Evolutionary conservation across 1,284 basidiomycete species (phyloP), one percentile per base, ranked within the genome.

Genomic region (Ustilago lituana): DNA sequence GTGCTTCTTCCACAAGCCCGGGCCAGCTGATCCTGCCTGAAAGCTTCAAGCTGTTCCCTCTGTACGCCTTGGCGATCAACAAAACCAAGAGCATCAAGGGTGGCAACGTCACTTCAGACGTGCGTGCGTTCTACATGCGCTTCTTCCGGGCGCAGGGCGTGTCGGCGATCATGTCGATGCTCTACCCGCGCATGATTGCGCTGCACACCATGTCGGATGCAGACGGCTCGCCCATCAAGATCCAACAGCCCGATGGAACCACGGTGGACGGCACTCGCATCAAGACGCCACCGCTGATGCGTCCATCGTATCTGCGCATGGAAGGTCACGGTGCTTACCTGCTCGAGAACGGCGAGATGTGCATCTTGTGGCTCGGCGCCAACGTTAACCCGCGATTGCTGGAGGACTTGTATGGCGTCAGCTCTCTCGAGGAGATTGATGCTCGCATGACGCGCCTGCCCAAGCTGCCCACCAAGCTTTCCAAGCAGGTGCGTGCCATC

Each of bases 11-110:
- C 0, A 91, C 92, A 0, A 86, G 88, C 19, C 85, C 87, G 0
- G 90, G 91, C 6, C 95, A 97, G 85, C 84, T 98, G 55, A 92
- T 99, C 69, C 88, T 98, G 29, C 96, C 96, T 1, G 96, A 98
- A 83, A 90, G 90, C 1, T 95, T 94, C 86, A 91, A 92, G 82
- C 87, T 91, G 2, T 86, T 98, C 50, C 93, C 94, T 0, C 85
- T 94, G 15, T 95, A 91, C 79, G 87, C 88, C 1, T 85, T 98
- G 6, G 90, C 89, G 6, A 87, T 98, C 62, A 87, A 91, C 63
- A 99, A 99, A 85, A 89, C 88, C 60, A 96, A 97, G 82, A 89
- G 93, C 23, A 84, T 98, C 39, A 96, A 98, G 88, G 58, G 88
- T 40, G 89, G 91, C 44, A 90, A 88, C 77, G 94, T 98, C 40